Percentiles rank a stretch among this genome's conserved stretches.
These are phyloP conservation scores for Echinochloa phyllopogon DNA, from an alignment of 176 grass and related monocot genomes.

Conservation along the genomic window DNA sequence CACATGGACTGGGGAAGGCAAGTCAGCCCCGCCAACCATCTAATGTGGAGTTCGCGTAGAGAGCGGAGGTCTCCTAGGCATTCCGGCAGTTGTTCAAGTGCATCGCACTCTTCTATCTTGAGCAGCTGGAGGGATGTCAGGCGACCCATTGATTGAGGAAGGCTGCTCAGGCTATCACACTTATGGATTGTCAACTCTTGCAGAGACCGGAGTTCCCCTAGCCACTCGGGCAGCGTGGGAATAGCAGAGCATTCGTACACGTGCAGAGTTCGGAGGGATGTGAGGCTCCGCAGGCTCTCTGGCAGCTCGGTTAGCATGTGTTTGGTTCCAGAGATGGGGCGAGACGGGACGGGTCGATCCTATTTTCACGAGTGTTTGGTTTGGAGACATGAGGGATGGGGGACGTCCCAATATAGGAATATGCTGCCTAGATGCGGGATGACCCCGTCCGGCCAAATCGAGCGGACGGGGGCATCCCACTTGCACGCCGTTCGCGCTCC, in stretches of 20 bases:
- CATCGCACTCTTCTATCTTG: neutral
- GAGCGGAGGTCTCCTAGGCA: neutral
- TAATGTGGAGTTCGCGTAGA: neutral
- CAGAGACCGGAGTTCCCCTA: neutral
- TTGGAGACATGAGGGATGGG: no score
- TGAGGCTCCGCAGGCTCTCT: neutral
- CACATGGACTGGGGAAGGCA: conserved; percentile 4
- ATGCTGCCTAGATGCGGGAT: no score
- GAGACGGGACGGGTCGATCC: no score
- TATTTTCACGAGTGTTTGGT: no score
- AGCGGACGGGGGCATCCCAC: no score
- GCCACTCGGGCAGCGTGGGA: neutral
- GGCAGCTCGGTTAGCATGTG: neutral
- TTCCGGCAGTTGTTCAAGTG: neutral
- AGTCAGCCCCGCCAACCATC: neutral
- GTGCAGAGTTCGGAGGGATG: neutral
- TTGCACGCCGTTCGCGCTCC: no score
- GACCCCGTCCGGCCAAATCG: no score
- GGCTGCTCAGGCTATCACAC: neutral
- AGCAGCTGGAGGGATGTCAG: neutral
- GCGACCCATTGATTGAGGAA: neutral
- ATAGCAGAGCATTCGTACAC: neutral
- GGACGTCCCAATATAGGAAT: no score
- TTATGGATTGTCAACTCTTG: neutral
- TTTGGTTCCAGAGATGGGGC: no score